Conservation (phyloP, 352 stramenopile species). For the Phytophthora fragariaefolia region DNA sequence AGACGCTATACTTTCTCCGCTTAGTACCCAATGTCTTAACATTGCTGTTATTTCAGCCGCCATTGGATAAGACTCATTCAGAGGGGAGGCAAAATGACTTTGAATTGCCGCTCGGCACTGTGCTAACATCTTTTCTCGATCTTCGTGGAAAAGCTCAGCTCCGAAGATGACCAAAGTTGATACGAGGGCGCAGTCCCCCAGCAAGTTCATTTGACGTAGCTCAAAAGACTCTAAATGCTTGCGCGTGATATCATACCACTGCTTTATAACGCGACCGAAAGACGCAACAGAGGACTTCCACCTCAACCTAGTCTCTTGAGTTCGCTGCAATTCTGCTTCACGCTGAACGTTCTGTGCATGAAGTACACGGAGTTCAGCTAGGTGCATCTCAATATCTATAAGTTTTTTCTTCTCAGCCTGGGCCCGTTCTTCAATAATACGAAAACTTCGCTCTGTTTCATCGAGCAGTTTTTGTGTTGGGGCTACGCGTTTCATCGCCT, state of each 20-base stretch:
- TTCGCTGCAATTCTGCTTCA: slow-evolving; percentile 59
- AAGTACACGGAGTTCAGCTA: slow-evolving; percentile 52
- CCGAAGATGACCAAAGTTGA: slow-evolving; percentile 44
- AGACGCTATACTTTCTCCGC: slow-evolving; percentile 24
- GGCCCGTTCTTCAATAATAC: slow-evolving; percentile 49
- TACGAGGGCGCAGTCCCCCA: slow-evolving; percentile 46
- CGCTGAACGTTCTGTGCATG: slow-evolving; percentile 43
- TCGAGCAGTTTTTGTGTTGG: slow-evolving; percentile 60
- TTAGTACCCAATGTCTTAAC: slow-evolving; percentile 42
- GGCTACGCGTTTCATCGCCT: slow-evolving; percentile 66
- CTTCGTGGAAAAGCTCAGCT: slow-evolving; percentile 25
- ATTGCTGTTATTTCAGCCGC: slow-evolving; percentile 22
- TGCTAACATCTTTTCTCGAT: slow-evolving; percentile 29
- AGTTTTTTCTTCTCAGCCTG: slow-evolving; percentile 57
- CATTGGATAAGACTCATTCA: slow-evolving; percentile 1
- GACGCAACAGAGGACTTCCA: slow-evolving; percentile 50
- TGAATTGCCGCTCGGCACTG: slow-evolving; percentile 35
- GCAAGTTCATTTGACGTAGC: slow-evolving; percentile 34
- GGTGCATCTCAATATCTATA: slow-evolving; percentile 50
- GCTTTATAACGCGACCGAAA: slow-evolving; percentile 48
- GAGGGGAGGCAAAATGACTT: slow-evolving; percentile 12
- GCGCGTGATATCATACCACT: slow-evolving; percentile 42
- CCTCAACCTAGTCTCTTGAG: slow-evolving; percentile 49
- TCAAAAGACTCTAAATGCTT: slow-evolving; percentile 31
- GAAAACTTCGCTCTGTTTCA: slow-evolving; percentile 48